A percentile compares a stretch with the other conserved stretches of the same genome.
Evolutionary conservation across 768 basidiomycete genomes (phyloP).

Genomic region (Mycena crocata): DNA sequence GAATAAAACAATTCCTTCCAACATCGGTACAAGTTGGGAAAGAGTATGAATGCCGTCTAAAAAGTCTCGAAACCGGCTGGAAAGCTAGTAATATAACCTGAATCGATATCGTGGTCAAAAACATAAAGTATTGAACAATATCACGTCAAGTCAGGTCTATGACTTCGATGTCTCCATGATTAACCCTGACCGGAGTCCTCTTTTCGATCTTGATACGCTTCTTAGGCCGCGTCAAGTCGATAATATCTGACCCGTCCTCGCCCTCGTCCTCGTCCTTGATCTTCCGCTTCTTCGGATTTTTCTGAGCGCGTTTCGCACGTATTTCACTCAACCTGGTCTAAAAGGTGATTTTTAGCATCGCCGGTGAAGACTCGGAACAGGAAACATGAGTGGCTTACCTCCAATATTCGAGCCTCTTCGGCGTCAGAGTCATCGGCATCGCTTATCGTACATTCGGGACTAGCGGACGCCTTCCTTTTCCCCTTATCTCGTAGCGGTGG

Average conservation of each 20-base stretch:
- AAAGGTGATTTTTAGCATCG: not conserved
- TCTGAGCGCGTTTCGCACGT: conserved; percentile 31
- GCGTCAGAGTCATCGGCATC: conserved; percentile 18
- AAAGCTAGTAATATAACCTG: no score
- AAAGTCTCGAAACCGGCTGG: no score
- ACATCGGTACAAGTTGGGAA: no score
- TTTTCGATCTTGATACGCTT: conserved; percentile 33
- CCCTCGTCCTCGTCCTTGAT: conserved; percentile 12
- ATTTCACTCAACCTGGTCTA: conserved; percentile 17
- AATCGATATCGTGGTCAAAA: no score
- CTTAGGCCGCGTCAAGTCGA: conserved; percentile 18
- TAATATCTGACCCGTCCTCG: not conserved
- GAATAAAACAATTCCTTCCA: no score
- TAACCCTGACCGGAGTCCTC: conserved; percentile 7
- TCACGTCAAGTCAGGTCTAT: conserved; percentile 36
- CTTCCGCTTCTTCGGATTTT: conserved; percentile 18
- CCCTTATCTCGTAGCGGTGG: conserved; percentile 15
- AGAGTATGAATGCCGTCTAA: no score
- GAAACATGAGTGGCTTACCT: not conserved
- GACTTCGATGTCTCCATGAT: conserved; percentile 32
- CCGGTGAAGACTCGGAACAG: not conserved
- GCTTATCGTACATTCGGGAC: conserved; percentile 7
- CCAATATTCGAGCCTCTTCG: conserved; percentile 17
- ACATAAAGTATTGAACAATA: not conserved
- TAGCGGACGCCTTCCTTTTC: conserved; percentile 9